Base-by-base conservation (phyloP, 441 rosid genomes). In the Euphorbia corollata region DNA sequence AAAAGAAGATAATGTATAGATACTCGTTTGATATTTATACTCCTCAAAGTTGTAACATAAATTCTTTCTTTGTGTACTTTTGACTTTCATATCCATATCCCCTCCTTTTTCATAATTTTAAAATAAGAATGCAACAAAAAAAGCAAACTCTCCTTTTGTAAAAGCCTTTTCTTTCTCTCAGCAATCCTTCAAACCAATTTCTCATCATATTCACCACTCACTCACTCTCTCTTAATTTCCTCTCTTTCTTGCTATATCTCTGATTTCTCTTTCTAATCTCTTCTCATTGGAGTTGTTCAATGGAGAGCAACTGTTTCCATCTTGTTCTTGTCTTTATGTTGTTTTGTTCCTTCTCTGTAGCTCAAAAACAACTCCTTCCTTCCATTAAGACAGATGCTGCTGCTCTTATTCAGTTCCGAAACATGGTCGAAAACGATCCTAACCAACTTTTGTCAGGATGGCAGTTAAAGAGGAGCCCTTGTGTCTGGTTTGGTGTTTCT, bases 401-500 rank as follows among this genome's bases (percentile, higher is more conserved):
- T 0, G 86, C 85, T 10, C 85, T 93, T 22, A 75, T 93, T 50
- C 69, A 74, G 55, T 91, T 93, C 90, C 85, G 85, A 78, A 78
- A 80, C 55, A 79, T 84, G 88, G 76, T 93, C 59, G 79, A 78
- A 54, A 75, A 78, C 6, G 96, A 91, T 81, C 90, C 91, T 0
- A 81, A 79, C 61, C 81, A 80, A 68, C 84, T 76, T 56, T 77
- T 93, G 20, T 85, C 90, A 6, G 78, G 75, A 0, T 93, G 99
- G 99, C 32, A 76, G 63, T 79, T 79, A 15, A 64, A 72, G 16
- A 83, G 72, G 60, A 79, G 74, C 41, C 93, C 92, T 24, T 90
- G 99, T 73, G 65, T 62, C 68, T 93, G 88, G 84, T 79, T 81
- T 71, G 99, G 99, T 47, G 80, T 91, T 64, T 79, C 90, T 54